These are phyloP conservation scores for Sclerotinia borealis DNA, from an alignment of 2,329 filamentous ascomycete genomes.

Conservation along the genomic window DNA sequence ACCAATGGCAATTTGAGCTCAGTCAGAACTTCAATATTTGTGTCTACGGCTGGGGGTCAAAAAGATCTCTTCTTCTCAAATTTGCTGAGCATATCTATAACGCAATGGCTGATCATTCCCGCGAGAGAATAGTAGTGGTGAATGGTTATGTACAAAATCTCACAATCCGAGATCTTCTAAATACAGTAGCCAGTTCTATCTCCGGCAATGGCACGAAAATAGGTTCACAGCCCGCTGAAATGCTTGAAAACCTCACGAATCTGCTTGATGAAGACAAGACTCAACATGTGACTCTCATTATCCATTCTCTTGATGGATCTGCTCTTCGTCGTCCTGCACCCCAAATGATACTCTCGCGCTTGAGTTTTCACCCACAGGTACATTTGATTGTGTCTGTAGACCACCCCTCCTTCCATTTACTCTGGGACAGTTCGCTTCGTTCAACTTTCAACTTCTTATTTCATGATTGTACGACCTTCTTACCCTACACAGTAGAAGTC, in stretches of 20 bases:
- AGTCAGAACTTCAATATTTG: conserved; percentile 82
- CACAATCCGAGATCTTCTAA: conserved; percentile 63
- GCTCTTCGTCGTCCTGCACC: conserved; percentile 64
- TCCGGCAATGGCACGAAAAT: conserved; percentile 38
- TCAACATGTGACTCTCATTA: conserved; percentile 56
- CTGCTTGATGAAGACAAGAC: conserved; percentile 48
- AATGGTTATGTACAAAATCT: conserved; percentile 74
- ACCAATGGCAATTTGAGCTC: conserved; percentile 90
- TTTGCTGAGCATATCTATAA: conserved; percentile 68
- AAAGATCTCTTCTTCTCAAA: conserved; percentile 64
- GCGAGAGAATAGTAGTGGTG: conserved; percentile 64
- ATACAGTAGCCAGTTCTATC: conserved; percentile 61
- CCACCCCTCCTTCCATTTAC: conserved; percentile 76
- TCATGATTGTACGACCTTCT: conserved; percentile 91
- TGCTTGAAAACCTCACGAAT: conserved; percentile 60
- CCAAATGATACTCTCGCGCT: conserved; percentile 68
- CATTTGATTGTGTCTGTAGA: conserved; percentile 76
- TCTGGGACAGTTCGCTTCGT: conserved; percentile 86
- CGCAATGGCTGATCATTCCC: conserved; percentile 27
- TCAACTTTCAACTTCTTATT: conserved; percentile 81
- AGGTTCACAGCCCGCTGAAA: conserved; percentile 51
- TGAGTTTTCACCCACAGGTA: conserved; percentile 68
- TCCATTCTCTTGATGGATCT: conserved; percentile 82
- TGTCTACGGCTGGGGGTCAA: conserved; percentile 89
- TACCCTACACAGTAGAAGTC: conserved; percentile 64